Base-by-base conservation (phyloP, 2,329 filamentous ascomycete genomes). In the Pestalotiopsis sp. region DNA sequence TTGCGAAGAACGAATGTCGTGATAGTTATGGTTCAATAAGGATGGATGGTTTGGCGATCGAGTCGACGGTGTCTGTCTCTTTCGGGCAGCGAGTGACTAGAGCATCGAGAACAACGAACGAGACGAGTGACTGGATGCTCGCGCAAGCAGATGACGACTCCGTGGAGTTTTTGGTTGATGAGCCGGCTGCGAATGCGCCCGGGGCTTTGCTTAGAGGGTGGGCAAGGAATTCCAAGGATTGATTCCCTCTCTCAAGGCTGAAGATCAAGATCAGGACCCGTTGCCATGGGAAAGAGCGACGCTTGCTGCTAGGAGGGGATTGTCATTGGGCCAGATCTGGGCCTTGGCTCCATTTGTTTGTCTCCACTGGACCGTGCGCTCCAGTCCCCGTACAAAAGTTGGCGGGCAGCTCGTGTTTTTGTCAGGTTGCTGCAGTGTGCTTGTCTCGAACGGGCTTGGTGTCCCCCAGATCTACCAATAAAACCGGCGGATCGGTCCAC, bases 251-350 rank as follows among this genome's bases (percentile, higher is more conserved):
- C 10, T 60, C 57, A 35, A 60, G 58, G 30, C 58, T 60, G 24
- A 58, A 58, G 26, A 58, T 24, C 58, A 60, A 60, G 30, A 60
- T 39, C 58, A 60, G 30, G 58, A n/a, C 58, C 58, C 58, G 58
- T 60, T 60, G 58, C 58, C 58, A 60, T 60, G 58, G 58, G 58
- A 60, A 60, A 60, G 58, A 26, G 58, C 38, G 58, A 60, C 30
- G 30, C 58, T 60, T 52, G 44, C 30, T 35, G 44, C 44, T 52
- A n/a, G 44, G 44, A 20, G 44, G 14, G 14, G 14, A 52, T 20
- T 52, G 44, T 52, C 44, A 52, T 52, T 52, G 44, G 44, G 17
- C 44, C 14, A n/a, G 44, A n/a, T n/a, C 44, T 20, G 44, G 44
- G 17, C 44, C 44, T n/a, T 9, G 44, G n/a, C 14, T 52, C 44